Percentiles rank a stretch among this genome's conserved stretches.
phyloP scores from a whole-genome alignment of 257 asterid genomes.

The Solanum rostratum region DNA sequence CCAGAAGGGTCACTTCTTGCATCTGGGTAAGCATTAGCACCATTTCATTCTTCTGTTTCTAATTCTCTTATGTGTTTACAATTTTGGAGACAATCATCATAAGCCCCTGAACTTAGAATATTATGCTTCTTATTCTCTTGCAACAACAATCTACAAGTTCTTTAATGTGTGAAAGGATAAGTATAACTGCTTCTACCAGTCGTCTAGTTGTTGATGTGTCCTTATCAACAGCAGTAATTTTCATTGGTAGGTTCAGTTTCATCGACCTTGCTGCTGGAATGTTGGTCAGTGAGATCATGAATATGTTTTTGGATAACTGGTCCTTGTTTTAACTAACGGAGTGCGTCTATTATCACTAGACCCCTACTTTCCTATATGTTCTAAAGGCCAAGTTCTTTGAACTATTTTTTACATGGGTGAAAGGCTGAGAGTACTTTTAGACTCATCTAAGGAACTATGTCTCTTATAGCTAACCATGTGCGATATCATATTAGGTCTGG shows the following conservation, averaged over 20 bases:
- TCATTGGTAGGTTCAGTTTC: background rate
- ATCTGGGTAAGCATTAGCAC: too few relatives aligned
- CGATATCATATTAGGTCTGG: constrained; percentile 48
- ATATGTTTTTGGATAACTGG: background rate
- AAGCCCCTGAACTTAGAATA: background rate
- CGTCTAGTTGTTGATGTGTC: background rate
- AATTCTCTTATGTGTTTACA: background rate
- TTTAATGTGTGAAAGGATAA: background rate
- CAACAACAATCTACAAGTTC: background rate
- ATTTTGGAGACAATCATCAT: background rate
- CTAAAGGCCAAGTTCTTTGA: background rate
- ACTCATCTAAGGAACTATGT: background rate
- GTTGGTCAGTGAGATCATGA: background rate
- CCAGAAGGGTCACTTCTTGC: too few relatives aligned
- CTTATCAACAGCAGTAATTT: background rate
- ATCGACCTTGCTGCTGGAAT: background rate
- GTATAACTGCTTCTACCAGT: background rate
- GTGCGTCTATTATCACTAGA: background rate
- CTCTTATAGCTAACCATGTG: background rate
- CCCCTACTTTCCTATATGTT: background rate
- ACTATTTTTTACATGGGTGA: background rate
- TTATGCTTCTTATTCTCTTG: background rate
- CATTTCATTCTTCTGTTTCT: background rate
- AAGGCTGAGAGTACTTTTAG: background rate
- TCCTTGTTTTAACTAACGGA: background rate